phyloP scores from a whole-genome alignment of 2,329 filamentous ascomycete genomes.

The Aureobasidium sp. region DNA sequence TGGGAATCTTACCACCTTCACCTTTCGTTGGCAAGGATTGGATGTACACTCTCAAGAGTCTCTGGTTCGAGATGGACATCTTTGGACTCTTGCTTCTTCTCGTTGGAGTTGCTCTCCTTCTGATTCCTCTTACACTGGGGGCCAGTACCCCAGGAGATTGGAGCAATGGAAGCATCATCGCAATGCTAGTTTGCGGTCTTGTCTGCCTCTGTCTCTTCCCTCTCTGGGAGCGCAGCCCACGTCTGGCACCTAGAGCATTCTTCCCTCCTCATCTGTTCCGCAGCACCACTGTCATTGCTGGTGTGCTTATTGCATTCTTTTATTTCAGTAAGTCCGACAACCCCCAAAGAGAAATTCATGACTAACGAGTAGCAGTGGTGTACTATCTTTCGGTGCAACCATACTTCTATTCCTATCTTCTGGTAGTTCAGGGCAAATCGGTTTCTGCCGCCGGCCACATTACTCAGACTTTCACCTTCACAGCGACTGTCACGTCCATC shows the following conservation, averaged over 20 bases:
- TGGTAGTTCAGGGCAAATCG: slow-evolving; percentile 54
- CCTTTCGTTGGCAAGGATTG: slow-evolving; percentile 28
- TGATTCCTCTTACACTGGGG: slow-evolving; percentile 38
- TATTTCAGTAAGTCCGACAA: slow-evolving; percentile 50
- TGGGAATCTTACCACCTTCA: slow-evolving; percentile 36
- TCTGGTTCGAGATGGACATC: slow-evolving; percentile 48
- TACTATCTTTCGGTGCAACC: slow-evolving; percentile 62
- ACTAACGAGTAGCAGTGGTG: slow-evolving; percentile 41
- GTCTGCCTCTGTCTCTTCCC: slow-evolving; percentile 47
- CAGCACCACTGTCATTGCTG: slow-evolving; percentile 54
- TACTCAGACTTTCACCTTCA: slow-evolving; percentile 57
- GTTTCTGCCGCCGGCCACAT: slow-evolving; percentile 53
- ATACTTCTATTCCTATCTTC: slow-evolving; percentile 59
- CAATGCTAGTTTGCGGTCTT: slow-evolving; percentile 50
- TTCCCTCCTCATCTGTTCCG: slow-evolving; percentile 52
- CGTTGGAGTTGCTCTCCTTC: slow-evolving; percentile 44
- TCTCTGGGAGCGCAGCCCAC: slow-evolving; percentile 44
- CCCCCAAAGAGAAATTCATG: not conserved
- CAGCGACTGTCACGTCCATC: slow-evolving; percentile 54
- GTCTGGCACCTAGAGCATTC: slow-evolving; percentile 46
- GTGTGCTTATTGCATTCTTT: slow-evolving; percentile 56
- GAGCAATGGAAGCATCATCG: slow-evolving; percentile 38
- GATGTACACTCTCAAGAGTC: slow-evolving; percentile 31
- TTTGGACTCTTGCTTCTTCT: slow-evolving; percentile 37
- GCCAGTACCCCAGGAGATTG: slow-evolving; percentile 29